Evolutionary conservation across 2,329 filamentous ascomycete genomes (phyloP).

Genomic region (Endoconidiophora polonica): DNA sequence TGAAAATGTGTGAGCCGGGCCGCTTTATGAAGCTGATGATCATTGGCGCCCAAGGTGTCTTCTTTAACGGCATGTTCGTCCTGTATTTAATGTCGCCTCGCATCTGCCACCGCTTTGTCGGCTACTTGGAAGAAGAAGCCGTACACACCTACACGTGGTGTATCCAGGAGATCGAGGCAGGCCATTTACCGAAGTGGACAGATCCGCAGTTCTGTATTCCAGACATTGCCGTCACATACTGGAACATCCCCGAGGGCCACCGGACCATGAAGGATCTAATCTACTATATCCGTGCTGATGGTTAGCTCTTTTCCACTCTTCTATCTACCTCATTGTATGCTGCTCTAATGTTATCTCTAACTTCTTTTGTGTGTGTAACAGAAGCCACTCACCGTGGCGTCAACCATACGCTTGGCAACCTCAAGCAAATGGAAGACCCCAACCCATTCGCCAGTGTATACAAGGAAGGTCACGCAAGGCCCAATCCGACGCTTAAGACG

Average conservation of each 20-base stretch:
- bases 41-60: conserved; percentile 81
- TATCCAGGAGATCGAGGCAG: conserved; percentile 70
- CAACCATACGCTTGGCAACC: conserved; percentile 84
- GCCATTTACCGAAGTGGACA: conserved; percentile 69
- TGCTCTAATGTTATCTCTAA: background rate
- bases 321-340: background rate
- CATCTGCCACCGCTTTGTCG: conserved; percentile 87
- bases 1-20: conserved; percentile 63
- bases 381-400: conserved; percentile 85
- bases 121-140: conserved; percentile 93
- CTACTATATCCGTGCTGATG: conserved; percentile 71
- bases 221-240: conserved; percentile 79
- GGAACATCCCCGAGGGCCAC: conserved; percentile 76
- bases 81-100: conserved; percentile 73
- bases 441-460: conserved; percentile 84
- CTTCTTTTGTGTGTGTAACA: conserved; percentile 16
- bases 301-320: conserved; percentile 9
- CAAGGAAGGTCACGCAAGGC: conserved; percentile 48
- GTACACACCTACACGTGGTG: conserved; percentile 88
- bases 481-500: conserved; percentile 48
- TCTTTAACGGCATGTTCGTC: conserved; percentile 88
- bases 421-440: conserved; percentile 70
- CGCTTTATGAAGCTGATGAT: conserved; percentile 89
- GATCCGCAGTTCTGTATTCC: conserved; percentile 55
- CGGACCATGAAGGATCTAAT: conserved; percentile 75